Evolutionary conservation across 2,329 filamentous ascomycete genomes (phyloP).

Genomic region (Aspergillus sp.): DNA sequence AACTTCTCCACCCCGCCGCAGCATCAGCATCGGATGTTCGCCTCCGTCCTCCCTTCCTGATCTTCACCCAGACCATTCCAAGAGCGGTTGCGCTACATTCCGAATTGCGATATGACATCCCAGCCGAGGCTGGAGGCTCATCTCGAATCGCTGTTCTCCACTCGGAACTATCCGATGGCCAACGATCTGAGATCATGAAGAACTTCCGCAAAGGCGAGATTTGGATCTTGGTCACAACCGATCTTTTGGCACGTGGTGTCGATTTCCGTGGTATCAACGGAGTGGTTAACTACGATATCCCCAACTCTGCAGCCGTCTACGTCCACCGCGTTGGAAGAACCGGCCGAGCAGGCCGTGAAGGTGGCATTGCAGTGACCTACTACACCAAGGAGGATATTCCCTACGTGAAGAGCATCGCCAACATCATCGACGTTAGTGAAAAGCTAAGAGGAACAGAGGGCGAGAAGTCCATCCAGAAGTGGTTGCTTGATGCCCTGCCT

Average conservation of each 20-base stretch:
- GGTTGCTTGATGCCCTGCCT: slow-evolving; percentile 83
- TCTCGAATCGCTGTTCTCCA: slow-evolving; percentile 85
- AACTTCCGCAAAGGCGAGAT: slow-evolving; percentile 87
- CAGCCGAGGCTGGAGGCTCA: slow-evolving; percentile 77
- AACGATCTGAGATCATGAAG: slow-evolving; percentile 76
- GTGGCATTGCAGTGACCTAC: slow-evolving; percentile 85
- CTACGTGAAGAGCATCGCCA: slow-evolving; percentile 84
- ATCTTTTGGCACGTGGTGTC: slow-evolving; percentile 84
- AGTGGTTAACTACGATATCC: slow-evolving; percentile 96
- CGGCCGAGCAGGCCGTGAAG: slow-evolving; percentile 78
- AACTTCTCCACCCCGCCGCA: slow-evolving; percentile 74
- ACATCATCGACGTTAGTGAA: slow-evolving; percentile 82
- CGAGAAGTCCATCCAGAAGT: slow-evolving; percentile 65
- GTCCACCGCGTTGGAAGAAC: slow-evolving; percentile 92
- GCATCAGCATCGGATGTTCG: slow-evolving; percentile 42
- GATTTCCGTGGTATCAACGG: slow-evolving; percentile 95
- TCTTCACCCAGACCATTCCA: slow-evolving; percentile 95
- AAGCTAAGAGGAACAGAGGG: slow-evolving; percentile 54
- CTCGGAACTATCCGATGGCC: slow-evolving; percentile 72
- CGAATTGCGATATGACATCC: slow-evolving; percentile 92
- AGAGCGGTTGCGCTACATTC: slow-evolving; percentile 81
- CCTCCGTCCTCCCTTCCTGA: slow-evolving; percentile 81
- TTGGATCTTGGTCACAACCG: slow-evolving; percentile 95
- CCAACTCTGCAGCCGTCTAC: slow-evolving; percentile 82
- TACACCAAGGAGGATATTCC: slow-evolving; percentile 95